Evolutionary conservation across 371 early-diverging fungal genomes (phyloP).

Genomic region (Choanephora cucurbitarum): DNA sequence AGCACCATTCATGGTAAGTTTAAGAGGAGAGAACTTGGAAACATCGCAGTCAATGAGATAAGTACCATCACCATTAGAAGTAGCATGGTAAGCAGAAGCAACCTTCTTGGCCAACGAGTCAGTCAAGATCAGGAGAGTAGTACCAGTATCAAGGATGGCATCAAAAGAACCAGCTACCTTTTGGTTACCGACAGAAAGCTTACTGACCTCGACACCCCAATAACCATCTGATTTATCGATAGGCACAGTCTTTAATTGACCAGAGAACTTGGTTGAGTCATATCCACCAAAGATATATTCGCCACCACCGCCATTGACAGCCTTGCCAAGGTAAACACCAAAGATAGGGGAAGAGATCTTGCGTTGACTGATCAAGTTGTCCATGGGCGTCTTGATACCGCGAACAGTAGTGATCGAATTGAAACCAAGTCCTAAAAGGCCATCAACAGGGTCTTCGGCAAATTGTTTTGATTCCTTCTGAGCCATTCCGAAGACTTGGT

Average conservation of each 20-base stretch:
- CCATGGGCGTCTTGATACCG: conserved; percentile 35
- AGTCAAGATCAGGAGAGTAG: conserved; percentile 58
- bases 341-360: conserved; percentile 34
- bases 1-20: conserved; percentile 14
- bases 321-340: conserved; percentile 29
- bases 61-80: conserved; percentile 26
- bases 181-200: conserved; percentile 13
- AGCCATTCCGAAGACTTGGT: conserved; percentile 26
- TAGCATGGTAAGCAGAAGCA: conserved; percentile 19
- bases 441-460: conserved; percentile 17
- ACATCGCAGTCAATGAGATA: conserved; percentile 20
- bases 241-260: conserved; percentile 52
- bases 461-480: conserved; percentile 9
- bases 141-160: conserved; percentile 64
- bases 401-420: conserved; percentile 38
- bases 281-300: conserved; percentile 51
- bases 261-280: conserved; percentile 41
- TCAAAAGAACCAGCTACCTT: conserved; percentile 9
- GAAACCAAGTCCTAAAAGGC: conserved; percentile 46
- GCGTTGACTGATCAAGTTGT: conserved; percentile 41
- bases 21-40: conserved; percentile 15
- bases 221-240: conserved; percentile 39
- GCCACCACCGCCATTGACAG: conserved; percentile 39
- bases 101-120: conserved; percentile 29
- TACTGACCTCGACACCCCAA: conserved; percentile 49